These are phyloP conservation scores for Kentomonas sorsogonicus DNA, from an alignment of 208 protist genomes.

Conservation along the genomic window DNA sequence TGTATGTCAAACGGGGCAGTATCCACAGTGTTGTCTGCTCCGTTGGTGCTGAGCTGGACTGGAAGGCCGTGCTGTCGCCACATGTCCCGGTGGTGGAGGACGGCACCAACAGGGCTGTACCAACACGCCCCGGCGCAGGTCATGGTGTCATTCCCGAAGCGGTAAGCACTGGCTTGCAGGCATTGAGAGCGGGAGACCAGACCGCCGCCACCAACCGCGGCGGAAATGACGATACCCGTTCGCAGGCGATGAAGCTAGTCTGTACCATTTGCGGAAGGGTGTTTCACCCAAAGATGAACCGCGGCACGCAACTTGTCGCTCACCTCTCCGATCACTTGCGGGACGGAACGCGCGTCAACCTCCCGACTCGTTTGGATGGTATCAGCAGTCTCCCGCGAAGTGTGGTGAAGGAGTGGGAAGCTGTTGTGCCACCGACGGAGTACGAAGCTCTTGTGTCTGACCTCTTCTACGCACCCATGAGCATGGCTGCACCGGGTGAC, in stretches of 20 bases:
- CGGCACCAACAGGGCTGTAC: neutral
- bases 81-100: constrained; percentile 38
- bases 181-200: no score
- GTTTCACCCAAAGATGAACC: constrained; percentile 27
- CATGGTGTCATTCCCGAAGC: no score
- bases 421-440: constrained; percentile 28
- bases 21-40: constrained; percentile 62
- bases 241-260: constrained; percentile 27
- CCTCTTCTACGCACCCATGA: constrained; percentile 18
- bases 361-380: no score
- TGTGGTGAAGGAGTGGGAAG: constrained; percentile 40
- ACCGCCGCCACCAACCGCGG: no score
- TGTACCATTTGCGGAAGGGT: constrained; percentile 50
- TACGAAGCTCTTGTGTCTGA: constrained; percentile 26
- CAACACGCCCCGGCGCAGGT: no score
- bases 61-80: constrained; percentile 36
- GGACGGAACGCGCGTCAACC: no score
- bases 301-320: constrained; percentile 27
- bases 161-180: no score
- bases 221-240: no score
- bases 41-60: constrained; percentile 43
- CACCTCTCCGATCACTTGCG: constrained; percentile 42
- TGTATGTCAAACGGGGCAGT: constrained; percentile 69
- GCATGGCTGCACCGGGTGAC: constrained; percentile 10
- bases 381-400: constrained; percentile 21